A percentile compares a stretch with the other conserved stretches of the same genome.
phyloP scores from a whole-genome alignment of 129 eudicot genomes.

The Artemisia tridentata region DNA sequence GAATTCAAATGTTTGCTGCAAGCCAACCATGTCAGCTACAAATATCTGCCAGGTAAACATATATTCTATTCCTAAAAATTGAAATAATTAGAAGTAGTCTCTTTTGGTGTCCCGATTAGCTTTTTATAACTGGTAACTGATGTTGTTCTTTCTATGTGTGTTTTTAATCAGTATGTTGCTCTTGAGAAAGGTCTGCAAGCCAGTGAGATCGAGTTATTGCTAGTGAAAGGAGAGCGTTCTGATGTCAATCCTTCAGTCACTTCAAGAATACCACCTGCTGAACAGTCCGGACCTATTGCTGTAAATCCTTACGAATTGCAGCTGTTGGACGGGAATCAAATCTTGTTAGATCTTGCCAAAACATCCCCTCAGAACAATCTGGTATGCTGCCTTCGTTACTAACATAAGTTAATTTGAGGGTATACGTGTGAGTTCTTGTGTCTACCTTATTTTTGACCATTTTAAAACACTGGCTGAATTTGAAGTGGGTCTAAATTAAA shows the following conservation, averaged over 20 bases:
- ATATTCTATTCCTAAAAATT: background rate
- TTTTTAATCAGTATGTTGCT: constrained; percentile 57
- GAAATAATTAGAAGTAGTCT: background rate
- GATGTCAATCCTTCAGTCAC: constrained; percentile 20
- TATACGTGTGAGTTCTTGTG: background rate
- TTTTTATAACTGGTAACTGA: constrained; percentile 6
- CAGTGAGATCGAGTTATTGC: constrained; percentile 53
- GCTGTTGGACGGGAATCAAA: constrained; percentile 48
- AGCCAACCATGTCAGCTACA: constrained; percentile 38
- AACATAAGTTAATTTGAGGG: background rate
- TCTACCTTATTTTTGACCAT: background rate
- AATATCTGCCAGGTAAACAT: constrained; percentile 47
- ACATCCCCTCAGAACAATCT: constrained; percentile 38
- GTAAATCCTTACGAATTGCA: constrained; percentile 41
- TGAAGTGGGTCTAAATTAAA: background rate
- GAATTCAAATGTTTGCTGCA: constrained; percentile 51
- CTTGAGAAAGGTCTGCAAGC: constrained; percentile 38
- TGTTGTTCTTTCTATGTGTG: constrained; percentile 10
- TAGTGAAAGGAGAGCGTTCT: constrained; percentile 35
- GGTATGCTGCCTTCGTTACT: constrained; percentile 39
- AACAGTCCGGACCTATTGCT: background rate
- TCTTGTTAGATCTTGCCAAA: constrained; percentile 48
- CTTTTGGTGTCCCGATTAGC: background rate
- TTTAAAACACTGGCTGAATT: background rate
- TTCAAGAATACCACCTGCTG: constrained; percentile 13